Evolutionary conservation across 2,329 filamentous ascomycete genomes (phyloP).

Genomic region (Claviceps spartinae): DNA sequence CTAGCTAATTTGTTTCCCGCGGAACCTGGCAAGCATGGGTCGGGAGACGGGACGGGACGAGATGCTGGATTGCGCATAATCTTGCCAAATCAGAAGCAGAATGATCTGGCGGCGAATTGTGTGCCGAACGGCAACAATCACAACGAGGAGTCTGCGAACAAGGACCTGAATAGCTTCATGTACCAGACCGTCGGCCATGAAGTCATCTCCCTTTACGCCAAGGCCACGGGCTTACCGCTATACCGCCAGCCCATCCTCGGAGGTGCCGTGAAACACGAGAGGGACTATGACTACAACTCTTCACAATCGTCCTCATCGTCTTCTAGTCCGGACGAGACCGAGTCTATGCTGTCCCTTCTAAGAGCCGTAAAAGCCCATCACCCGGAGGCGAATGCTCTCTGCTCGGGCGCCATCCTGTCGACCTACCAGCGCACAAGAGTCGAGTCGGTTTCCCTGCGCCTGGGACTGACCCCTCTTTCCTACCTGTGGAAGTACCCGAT

Average conservation of each 20-base stretch:
- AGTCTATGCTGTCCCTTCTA: slow-evolving; percentile 72
- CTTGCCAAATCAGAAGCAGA: slow-evolving; percentile 9
- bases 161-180: slow-evolving; percentile 91
- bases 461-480: slow-evolving; percentile 71
- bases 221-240: slow-evolving; percentile 66
- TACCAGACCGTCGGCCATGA: slow-evolving; percentile 94
- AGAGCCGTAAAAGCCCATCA: slow-evolving; percentile 49
- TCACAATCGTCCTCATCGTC: slow-evolving; percentile 7
- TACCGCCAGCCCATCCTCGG: slow-evolving; percentile 71
- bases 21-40: neutral
- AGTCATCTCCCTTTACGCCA: slow-evolving; percentile 71
- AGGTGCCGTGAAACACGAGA: slow-evolving; percentile 51
- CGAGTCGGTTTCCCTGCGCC: slow-evolving; percentile 73
- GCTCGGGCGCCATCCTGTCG: slow-evolving; percentile 81
- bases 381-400: slow-evolving; percentile 74
- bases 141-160: slow-evolving; percentile 12
- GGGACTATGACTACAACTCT: slow-evolving; percentile 46
- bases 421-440: slow-evolving; percentile 95
- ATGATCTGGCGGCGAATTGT: neutral
- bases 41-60: neutral
- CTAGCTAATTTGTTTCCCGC: slow-evolving; percentile 69
- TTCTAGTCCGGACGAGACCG: slow-evolving; percentile 61
- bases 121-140: neutral
- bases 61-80: slow-evolving; percentile 7
- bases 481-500: slow-evolving; percentile 87